Base-by-base conservation (phyloP, 805 yeast genomes). In the Candida ulmi region DNA sequence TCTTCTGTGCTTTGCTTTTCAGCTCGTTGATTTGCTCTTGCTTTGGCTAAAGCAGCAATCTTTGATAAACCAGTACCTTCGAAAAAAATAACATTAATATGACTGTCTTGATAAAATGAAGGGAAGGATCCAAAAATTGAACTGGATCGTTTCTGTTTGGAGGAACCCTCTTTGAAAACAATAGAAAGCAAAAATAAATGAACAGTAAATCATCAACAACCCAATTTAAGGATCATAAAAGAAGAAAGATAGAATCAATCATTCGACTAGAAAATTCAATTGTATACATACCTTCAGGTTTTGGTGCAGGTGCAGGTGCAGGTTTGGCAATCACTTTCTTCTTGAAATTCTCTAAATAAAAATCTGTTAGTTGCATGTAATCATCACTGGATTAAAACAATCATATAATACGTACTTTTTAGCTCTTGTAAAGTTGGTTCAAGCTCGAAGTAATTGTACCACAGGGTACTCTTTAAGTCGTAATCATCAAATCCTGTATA, bases 361-460 rank as follows among this genome's bases (percentile, higher is more conserved):
- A 21, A n/a, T n/a, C n/a, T n/a, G n/a, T n/a, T n/a, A n/a, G n/a
- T n/a, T n/a, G n/a, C n/a, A n/a, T n/a, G n/a, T n/a, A n/a, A n/a
- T n/a, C n/a, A n/a, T n/a, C n/a, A n/a, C n/a, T n/a, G n/a, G n/a
- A n/a, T n/a, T n/a, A n/a, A n/a, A n/a, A n/a, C n/a, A n/a, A n/a
- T n/a, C n/a, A n/a, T n/a, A n/a, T n/a, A n/a, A n/a, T 8, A 47
- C 55, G 42, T 44, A 52, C 64, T 60, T 43, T 55, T 57, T 33
- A 69, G 39, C 42, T 78, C 80, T 25, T 61, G 65, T 8, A 79
- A 47, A 0, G 86, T 57, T 11, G 70, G 69, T 4, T 71, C 75
- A 5, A 78, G 51, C 32, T 74, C 78, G 52, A 73, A 72, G 53
- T 79, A 79, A 48, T 77, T 75, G 46, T 65, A 66, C 72, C 80